Conservation (phyloP, 257 asterid species). For the Buddleja alternifolia region DNA sequence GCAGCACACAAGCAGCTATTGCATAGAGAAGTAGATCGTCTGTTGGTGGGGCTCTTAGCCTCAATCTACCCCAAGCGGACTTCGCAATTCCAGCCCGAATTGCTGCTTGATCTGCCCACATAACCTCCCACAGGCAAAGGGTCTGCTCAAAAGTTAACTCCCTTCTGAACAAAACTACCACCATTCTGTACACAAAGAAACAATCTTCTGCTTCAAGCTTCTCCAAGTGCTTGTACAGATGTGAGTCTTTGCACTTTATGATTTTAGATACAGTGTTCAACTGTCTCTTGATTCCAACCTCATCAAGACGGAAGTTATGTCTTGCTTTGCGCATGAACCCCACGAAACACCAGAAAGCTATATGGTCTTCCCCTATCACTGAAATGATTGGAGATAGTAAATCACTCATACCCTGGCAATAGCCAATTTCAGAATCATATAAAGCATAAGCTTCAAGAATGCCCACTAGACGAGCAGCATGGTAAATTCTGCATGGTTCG, state of each 20-base stretch:
- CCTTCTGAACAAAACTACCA: slow-evolving; percentile 84
- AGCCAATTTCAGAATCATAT: slow-evolving; percentile 83
- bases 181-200: slow-evolving; percentile 93
- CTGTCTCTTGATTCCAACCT: slow-evolving; percentile 84
- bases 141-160: slow-evolving; percentile 84
- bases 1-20: slow-evolving; percentile 82
- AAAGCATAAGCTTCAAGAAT: slow-evolving; percentile 90
- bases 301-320: slow-evolving; percentile 90
- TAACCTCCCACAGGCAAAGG: slow-evolving; percentile 90
- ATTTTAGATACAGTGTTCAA: slow-evolving; percentile 68
- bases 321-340: slow-evolving; percentile 95
- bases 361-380: slow-evolving; percentile 74
- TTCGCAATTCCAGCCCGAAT: slow-evolving; percentile 73
- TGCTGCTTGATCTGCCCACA: slow-evolving; percentile 99
- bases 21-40: slow-evolving; percentile 85
- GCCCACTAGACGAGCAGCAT: slow-evolving; percentile 84
- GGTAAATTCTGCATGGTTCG: slow-evolving; percentile 73
- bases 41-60: slow-evolving; percentile 78
- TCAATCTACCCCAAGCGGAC: slow-evolving; percentile 70
- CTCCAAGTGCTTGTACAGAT: slow-evolving; percentile 81
- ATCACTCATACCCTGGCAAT: slow-evolving; percentile 97
- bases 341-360: slow-evolving; percentile 89
- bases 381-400: slow-evolving; percentile 84
- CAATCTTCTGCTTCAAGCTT: slow-evolving; percentile 92
- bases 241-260: slow-evolving; percentile 77